These are phyloP conservation scores for Petrea volubilis DNA, from an alignment of 257 asterid species.

Conservation along the genomic window DNA sequence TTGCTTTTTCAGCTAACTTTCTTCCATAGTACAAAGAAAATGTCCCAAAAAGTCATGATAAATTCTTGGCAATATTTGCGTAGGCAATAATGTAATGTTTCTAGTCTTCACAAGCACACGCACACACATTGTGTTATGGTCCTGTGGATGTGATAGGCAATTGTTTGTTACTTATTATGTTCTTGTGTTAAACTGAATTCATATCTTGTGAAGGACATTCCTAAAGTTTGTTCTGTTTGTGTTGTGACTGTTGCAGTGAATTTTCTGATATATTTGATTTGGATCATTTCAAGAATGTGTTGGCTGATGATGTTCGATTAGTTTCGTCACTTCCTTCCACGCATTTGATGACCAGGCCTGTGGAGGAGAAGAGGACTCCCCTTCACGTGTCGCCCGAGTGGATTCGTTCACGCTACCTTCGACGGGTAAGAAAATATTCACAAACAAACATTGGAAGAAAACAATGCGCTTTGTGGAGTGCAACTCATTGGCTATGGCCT, in stretches of 20 bases:
- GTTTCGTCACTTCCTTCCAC: slow-evolving; percentile 95
- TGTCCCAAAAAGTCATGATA: not conserved
- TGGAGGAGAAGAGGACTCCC: slow-evolving; percentile 79
- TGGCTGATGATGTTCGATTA: slow-evolving; percentile 77
- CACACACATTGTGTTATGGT: too few relatives aligned
- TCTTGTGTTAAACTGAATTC: too few relatives aligned
- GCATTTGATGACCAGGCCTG: slow-evolving; percentile 82
- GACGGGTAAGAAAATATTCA: slow-evolving; percentile 42
- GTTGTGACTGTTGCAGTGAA: slow-evolving; percentile 69
- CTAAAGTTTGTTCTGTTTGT: slow-evolving; percentile 9
- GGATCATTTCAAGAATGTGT: slow-evolving; percentile 80
- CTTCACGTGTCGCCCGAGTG: slow-evolving; percentile 74
- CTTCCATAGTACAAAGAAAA: not conserved
- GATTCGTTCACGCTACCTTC: slow-evolving; percentile 71
- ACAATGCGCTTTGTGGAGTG: not conserved
- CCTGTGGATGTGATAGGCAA: not conserved
- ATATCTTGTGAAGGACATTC: slow-evolving; percentile 15
- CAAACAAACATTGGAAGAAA: not conserved
- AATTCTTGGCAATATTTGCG: not conserved
- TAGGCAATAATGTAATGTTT: too few relatives aligned
- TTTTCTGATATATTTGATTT: slow-evolving; percentile 89
- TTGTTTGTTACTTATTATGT: too few relatives aligned
- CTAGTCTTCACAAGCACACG: too few relatives aligned
- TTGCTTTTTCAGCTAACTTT: slow-evolving; percentile 18
- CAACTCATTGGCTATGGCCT: not conserved